Conservation (phyloP, 2,329 filamentous ascomycete genomes). For the Colletotrichum cereale region DNA sequence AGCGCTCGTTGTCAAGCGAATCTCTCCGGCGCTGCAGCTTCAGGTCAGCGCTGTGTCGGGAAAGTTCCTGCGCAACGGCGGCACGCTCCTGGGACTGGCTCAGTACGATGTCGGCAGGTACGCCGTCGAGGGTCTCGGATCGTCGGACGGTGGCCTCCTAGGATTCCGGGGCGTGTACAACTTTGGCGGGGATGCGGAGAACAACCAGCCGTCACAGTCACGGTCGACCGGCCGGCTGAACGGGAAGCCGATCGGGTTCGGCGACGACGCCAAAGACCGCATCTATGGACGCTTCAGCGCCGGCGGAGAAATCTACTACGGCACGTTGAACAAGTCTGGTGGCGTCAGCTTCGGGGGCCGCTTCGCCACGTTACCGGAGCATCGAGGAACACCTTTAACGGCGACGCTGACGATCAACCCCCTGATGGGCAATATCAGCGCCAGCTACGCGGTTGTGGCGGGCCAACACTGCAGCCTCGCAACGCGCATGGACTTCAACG, state of each 20-base stretch:
- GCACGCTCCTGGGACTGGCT: conserved; percentile 78
- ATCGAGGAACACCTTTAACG: conserved; percentile 89
- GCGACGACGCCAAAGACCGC: conserved; percentile 63
- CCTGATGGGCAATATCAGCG: conserved; percentile 91
- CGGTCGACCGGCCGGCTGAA: conserved; percentile 41
- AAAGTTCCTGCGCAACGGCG: conserved; percentile 77
- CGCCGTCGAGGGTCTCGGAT: conserved; percentile 89
- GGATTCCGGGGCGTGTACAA: conserved; percentile 94
- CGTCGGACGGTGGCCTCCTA: conserved; percentile 90
- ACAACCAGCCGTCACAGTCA: conserved; percentile 35
- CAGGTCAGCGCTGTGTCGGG: conserved; percentile 85
- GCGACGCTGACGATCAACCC: conserved; percentile 95
- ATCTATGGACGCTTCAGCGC: conserved; percentile 88
- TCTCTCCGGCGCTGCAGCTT: conserved; percentile 83
- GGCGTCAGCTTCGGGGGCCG: conserved; percentile 90
- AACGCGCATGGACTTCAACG: conserved; percentile 95
- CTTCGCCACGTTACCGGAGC: conserved; percentile 87
- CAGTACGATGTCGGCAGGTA: conserved; percentile 91
- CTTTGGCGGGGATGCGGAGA: conserved; percentile 79
- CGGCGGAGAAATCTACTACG: conserved; percentile 95
- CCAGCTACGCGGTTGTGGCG: conserved; percentile 91
- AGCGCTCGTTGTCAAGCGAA: conserved; percentile 83
- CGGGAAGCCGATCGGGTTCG: conserved; percentile 42
- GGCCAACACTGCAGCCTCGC: conserved; percentile 86
- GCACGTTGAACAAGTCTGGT: conserved; percentile 91